A percentile compares a stretch with the other conserved stretches of the same genome.
Conservation (phyloP, 2,329 filamentous ascomycete species). For the Scytalidium lignicola region DNA sequence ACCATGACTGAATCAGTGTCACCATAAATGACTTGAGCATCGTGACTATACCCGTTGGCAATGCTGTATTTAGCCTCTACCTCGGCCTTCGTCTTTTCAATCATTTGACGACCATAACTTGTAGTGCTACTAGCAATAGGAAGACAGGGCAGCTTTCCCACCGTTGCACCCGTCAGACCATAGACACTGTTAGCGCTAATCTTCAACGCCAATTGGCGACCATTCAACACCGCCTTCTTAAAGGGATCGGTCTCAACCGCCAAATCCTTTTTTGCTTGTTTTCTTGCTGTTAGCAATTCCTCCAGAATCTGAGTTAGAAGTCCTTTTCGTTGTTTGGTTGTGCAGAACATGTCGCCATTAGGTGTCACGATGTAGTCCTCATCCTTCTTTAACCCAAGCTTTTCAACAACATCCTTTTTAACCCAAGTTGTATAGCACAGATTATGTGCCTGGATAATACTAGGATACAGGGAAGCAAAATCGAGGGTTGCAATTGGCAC, state of each 20-base stretch:
- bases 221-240: slow-evolving; percentile 96
- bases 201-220: slow-evolving; percentile 93
- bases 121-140: slow-evolving; percentile 96
- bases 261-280: slow-evolving; percentile 87
- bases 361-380: slow-evolving; percentile 96
- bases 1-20: slow-evolving; percentile 99
- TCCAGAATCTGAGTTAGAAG: slow-evolving; percentile 93
- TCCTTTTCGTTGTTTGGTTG: slow-evolving; percentile 81
- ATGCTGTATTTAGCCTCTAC: slow-evolving; percentile 87
- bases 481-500: slow-evolving; percentile 94
- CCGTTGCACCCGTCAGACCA: slow-evolving; percentile 91
- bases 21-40: slow-evolving; percentile 96
- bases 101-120: slow-evolving; percentile 97
- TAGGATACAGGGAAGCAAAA: slow-evolving; percentile 97
- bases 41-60: slow-evolving; percentile 88
- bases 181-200: slow-evolving; percentile 98
- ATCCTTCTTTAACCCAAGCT: slow-evolving; percentile 72
- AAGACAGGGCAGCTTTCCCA: slow-evolving; percentile 91
- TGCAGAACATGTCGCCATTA: slow-evolving; percentile 90
- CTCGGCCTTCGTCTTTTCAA: slow-evolving; percentile 95
- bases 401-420: slow-evolving; percentile 72
- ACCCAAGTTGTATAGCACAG: slow-evolving; percentile 94
- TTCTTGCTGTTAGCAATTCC: slow-evolving; percentile 85
- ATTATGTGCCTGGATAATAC: slow-evolving; percentile 98
- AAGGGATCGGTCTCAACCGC: slow-evolving; percentile 88